Evolutionary conservation across 208 protist species (phyloP), one percentile per base, ranked within the genome.

Genomic region (Zelonia costaricensis): DNA sequence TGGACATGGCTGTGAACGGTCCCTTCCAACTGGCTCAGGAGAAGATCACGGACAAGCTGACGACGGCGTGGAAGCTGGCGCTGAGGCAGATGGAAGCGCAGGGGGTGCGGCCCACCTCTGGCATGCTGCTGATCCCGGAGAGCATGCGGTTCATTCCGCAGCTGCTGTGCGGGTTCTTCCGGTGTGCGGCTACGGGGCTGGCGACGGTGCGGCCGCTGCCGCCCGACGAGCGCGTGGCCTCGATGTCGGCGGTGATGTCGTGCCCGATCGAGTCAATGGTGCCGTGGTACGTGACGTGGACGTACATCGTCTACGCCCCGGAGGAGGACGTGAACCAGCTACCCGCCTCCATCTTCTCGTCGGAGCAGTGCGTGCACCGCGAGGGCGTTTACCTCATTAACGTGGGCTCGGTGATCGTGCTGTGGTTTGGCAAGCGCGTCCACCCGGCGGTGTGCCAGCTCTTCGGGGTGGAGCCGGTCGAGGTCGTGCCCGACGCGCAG

Each of bases 131-230:
- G 27, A 62, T 95, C 22, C 85, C 89, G 5, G 70, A 81, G 22
- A 88, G 84, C 39, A 78, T 95, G 69, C 68, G 74, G 5, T 95
- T 88, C 57, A 80, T 95, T 22, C 85, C 83, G 13, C 84, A 92
- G 51, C 76, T 95, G 35, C 54, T 95, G 13, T 77, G 79, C 53
- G 85, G 83, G 8, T 95, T 95, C 69, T 91, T 86, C 48, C 77
- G 86, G 31, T 69, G 35, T 46, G 43, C 78, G 2, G 89, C 89
- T 2, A 80, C 79, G 0, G 83, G 85, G 40, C 79, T 46, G 55
- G 74, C 52, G 27, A 74, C 51, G 31, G 69, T 62, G 69, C 70
- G 66, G 10, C 67, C 52, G 38, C 70, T 95, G 38, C 74, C 63
- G 15, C 83, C 86, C 0, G 84, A 92, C 51, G 78, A 90, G 28